A percentile compares a stretch with the other conserved stretches of the same genome.
phyloP scores from a whole-genome alignment of 2,329 filamentous ascomycete genomes.

The Neofusicoccum parvum region DNA sequence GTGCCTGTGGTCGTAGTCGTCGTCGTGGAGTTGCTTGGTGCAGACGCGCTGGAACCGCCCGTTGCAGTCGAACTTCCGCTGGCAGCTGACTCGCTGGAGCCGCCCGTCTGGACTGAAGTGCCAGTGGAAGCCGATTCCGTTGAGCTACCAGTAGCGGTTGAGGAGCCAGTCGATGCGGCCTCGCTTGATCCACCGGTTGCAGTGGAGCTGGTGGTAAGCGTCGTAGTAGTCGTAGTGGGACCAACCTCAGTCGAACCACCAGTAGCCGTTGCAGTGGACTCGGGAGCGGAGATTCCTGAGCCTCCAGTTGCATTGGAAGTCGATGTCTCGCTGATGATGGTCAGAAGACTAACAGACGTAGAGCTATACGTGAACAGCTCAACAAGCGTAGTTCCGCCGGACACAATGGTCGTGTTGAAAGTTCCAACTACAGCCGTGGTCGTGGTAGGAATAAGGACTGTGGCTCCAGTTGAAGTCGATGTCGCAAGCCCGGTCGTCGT shows the following conservation, averaged over 20 bases:
- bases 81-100: not conserved
- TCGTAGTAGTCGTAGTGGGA: not conserved
- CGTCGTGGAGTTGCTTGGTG: not conserved
- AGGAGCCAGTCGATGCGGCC: conserved; percentile 12
- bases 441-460: not conserved
- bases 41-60: not conserved
- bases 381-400: not conserved
- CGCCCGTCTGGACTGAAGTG: not conserved
- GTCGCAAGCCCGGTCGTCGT: conserved; percentile 4
- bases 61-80: not conserved
- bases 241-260: not conserved
- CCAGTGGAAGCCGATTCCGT: not conserved
- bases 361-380: conserved; percentile 10
- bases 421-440: not conserved
- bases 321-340: conserved; percentile 3
- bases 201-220: not conserved
- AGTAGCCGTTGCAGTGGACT: not conserved
- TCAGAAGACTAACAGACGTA: conserved; percentile 7
- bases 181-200: not conserved
- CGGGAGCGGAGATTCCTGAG: conserved; percentile 19
- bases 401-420: not conserved
- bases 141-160: not conserved
- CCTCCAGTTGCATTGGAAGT: conserved; percentile 24
- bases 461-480: not conserved
- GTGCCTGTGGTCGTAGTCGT: not conserved